Evolutionary conservation across 2,329 filamentous ascomycete genomes (phyloP).

Genomic region (Leptographium radiaticola): DNA sequence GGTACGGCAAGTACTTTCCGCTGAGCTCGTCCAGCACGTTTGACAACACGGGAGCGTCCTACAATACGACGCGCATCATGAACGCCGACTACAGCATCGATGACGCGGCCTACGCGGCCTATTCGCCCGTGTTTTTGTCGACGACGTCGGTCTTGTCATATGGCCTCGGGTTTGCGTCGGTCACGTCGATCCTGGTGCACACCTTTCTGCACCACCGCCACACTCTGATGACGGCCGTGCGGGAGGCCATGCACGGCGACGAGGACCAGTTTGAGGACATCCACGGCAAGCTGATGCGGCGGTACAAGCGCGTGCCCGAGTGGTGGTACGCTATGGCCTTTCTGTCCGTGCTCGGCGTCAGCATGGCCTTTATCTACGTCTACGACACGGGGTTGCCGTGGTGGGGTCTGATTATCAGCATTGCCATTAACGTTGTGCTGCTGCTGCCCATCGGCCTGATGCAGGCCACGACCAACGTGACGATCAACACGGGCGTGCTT

Average conservation of each 20-base stretch:
- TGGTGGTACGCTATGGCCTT: conserved; percentile 39
- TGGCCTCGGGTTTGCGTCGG: conserved; percentile 42
- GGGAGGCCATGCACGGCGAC: not conserved
- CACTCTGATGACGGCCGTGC: conserved; percentile 6
- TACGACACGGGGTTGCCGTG: not conserved
- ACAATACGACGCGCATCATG: conserved; percentile 31
- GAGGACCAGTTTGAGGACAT: conserved; percentile 18
- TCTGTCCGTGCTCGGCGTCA: conserved; percentile 34
- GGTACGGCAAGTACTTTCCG: conserved; percentile 37
- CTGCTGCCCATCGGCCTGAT: conserved; percentile 39
- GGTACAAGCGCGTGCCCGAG: conserved; percentile 35
- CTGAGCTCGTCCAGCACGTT: conserved; percentile 39
- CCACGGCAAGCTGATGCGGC: conserved; percentile 33
- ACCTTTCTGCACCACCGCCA: conserved; percentile 27
- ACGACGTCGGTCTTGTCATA: conserved; percentile 39
- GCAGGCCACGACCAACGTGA: conserved; percentile 38
- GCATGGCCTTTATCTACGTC: conserved; percentile 19
- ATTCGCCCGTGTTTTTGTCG: conserved; percentile 38
- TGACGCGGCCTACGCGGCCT: conserved; percentile 30
- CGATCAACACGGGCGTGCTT: conserved; percentile 38
- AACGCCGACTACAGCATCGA: conserved; percentile 32
- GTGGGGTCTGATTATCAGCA: not conserved
- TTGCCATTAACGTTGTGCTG: conserved; percentile 23
- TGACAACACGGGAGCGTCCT: conserved; percentile 33
- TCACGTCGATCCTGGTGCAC: conserved; percentile 37